phyloP scores from a whole-genome alignment of 148 eudicot genomes.

The Rhododendron williamsianum region DNA sequence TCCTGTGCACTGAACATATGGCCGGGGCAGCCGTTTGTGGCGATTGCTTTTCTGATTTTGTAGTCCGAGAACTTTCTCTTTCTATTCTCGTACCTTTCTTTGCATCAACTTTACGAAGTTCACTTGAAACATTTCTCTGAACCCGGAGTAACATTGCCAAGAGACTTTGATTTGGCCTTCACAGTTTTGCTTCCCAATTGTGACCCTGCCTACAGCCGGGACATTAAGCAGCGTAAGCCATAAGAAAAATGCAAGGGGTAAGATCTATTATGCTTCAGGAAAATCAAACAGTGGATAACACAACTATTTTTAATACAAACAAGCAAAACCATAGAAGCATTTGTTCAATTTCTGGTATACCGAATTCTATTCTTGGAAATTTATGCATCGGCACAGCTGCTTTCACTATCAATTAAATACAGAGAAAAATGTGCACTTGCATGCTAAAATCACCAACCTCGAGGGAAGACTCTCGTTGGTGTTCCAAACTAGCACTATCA shows the following conservation, averaged over 20 bases:
- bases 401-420: not conserved
- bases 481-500: constrained; percentile 12
- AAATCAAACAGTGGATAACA: not conserved
- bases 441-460: constrained; percentile 28
- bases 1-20: constrained; percentile 14
- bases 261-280: not conserved
- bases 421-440: not conserved
- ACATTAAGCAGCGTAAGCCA: constrained; percentile 14
- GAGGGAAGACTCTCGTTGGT: constrained; percentile 9
- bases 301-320: not conserved
- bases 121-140: not conserved
- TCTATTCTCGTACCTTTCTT: constrained; percentile 25
- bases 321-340: not conserved
- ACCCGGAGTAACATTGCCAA: constrained; percentile 13
- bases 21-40: constrained; percentile 14
- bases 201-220: constrained; percentile 22
- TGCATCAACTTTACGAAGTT: constrained; percentile 21
- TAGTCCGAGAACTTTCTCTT: constrained; percentile 14
- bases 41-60: constrained; percentile 25
- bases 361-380: not conserved
- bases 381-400: not conserved
- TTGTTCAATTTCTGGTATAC: not conserved
- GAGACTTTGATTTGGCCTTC: constrained; percentile 25
- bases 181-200: constrained; percentile 22
- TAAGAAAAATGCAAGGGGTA: not conserved